These are phyloP conservation scores for Domatiomyces catenatus DNA, from an alignment of 2,329 filamentous ascomycete genomes.

Conservation along the genomic window DNA sequence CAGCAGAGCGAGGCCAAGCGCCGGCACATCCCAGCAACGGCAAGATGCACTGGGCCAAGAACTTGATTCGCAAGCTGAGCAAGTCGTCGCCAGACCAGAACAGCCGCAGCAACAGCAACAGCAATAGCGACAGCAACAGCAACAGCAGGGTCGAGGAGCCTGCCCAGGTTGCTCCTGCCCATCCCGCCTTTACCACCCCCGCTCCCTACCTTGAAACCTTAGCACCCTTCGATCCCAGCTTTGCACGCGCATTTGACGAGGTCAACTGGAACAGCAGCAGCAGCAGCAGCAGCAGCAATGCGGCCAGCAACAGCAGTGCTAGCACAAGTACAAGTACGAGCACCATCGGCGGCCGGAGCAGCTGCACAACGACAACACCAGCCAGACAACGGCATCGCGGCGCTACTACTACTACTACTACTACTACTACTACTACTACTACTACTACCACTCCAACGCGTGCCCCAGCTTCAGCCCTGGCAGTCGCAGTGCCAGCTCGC, in stretches of 20 bases:
- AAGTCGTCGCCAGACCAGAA: neutral
- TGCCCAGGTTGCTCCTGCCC: neutral
- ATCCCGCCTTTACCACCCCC: too few species aligned
- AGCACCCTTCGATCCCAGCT: neutral
- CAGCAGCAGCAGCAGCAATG: neutral
- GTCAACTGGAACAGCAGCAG: neutral
- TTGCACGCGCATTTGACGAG: neutral
- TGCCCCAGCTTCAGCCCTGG: too few species aligned
- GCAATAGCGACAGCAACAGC: neutral
- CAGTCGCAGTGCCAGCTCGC: neutral
- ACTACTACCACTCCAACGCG: neutral
- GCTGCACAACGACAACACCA: neutral
- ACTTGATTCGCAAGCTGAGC: neutral
- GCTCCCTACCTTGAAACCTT: neutral
- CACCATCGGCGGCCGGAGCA: neutral
- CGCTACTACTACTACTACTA: neutral
- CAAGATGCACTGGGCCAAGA: neutral
- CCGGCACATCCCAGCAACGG: neutral
- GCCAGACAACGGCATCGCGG: neutral
- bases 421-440: neutral
- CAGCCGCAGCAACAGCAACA: neutral
- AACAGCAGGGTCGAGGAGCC: neutral
- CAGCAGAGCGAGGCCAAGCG: neutral
- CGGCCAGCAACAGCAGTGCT: neutral
- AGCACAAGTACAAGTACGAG: neutral